Evolutionary conservation across 208 protist species (phyloP).

Genomic region (Leishmania gerbilli): DNA sequence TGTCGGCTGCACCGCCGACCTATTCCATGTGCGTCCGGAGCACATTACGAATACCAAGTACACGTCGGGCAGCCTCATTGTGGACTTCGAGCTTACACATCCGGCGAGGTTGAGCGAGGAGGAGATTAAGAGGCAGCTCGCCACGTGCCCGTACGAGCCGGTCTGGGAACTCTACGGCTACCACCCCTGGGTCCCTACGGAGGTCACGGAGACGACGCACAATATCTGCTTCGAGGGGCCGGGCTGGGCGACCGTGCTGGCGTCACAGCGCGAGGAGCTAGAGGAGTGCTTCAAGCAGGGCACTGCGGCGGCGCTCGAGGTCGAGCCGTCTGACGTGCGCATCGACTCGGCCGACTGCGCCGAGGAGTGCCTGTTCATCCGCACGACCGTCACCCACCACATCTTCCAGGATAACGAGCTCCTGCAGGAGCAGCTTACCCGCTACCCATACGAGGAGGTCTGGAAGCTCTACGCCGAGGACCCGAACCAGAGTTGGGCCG

Average conservation of each 20-base stretch:
- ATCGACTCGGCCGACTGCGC: constrained; percentile 21
- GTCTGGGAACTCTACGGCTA: constrained; percentile 65
- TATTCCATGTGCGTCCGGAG: constrained; percentile 35
- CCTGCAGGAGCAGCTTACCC: constrained; percentile 38
- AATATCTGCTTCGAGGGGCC: constrained; percentile 52
- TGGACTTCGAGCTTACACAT: constrained; percentile 57
- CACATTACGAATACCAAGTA: constrained; percentile 35
- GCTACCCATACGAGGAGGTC: constrained; percentile 41
- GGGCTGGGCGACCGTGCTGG: constrained; percentile 49
- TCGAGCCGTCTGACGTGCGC: constrained; percentile 33
- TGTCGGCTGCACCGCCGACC: constrained; percentile 29
- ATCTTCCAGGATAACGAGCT: constrained; percentile 28
- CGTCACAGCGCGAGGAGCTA: constrained; percentile 37
- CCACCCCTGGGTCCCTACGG: constrained; percentile 33
- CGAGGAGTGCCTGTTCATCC: constrained; percentile 26
- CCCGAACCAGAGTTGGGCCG: constrained; percentile 17
- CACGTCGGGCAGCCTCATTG: constrained; percentile 34
- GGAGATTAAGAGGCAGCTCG: constrained; percentile 41
- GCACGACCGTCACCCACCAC: constrained; percentile 24
- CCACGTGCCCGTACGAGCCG: constrained; percentile 36
- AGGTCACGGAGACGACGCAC: constrained; percentile 33
- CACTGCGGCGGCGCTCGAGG: constrained; percentile 38
- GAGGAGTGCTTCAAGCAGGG: constrained; percentile 37
- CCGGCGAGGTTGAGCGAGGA: constrained; percentile 32
- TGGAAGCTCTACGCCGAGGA: constrained; percentile 50